phyloP scores from a whole-genome alignment of 2,329 filamentous ascomycete genomes.

The Fusarium coicis region DNA sequence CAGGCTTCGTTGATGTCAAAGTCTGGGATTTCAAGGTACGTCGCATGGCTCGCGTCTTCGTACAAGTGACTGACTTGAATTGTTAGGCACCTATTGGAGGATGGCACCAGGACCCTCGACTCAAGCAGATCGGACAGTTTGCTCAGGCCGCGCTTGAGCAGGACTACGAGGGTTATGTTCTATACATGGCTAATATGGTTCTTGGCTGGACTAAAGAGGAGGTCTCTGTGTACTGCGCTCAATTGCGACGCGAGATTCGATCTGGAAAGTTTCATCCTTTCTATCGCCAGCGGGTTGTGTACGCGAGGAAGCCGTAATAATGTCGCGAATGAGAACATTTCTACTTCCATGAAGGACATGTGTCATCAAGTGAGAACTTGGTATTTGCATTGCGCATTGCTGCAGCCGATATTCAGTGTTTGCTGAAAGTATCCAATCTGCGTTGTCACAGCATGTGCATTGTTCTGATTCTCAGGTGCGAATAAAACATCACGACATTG shows the following conservation, averaged over 20 bases:
- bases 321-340: rapidly evolving
- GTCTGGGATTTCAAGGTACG: conserved; percentile 39
- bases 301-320: conserved; percentile 35
- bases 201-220: conserved; percentile 51
- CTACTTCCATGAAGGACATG: too few species aligned
- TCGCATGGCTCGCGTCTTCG: too few species aligned
- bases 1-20: conserved; percentile 35
- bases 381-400: too few species aligned
- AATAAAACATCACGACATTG: too few species aligned
- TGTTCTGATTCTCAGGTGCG: too few species aligned
- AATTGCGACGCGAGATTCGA: conserved; percentile 48
- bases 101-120: conserved; percentile 22
- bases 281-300: conserved; percentile 46
- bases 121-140: conserved; percentile 41
- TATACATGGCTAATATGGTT: conserved; percentile 50
- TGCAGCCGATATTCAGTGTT: too few species aligned
- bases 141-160: conserved; percentile 49
- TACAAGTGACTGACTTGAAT: not conserved
- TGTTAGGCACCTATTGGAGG: conserved; percentile 34
- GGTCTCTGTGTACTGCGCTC: conserved; percentile 48
- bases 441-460: too few species aligned
- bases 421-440: too few species aligned
- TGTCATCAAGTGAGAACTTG: too few species aligned
- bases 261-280: conserved; percentile 44
- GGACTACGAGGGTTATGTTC: conserved; percentile 49